Conservation (phyloP, 1,139 yeast species). For the Yamadazyma sp. region DNA sequence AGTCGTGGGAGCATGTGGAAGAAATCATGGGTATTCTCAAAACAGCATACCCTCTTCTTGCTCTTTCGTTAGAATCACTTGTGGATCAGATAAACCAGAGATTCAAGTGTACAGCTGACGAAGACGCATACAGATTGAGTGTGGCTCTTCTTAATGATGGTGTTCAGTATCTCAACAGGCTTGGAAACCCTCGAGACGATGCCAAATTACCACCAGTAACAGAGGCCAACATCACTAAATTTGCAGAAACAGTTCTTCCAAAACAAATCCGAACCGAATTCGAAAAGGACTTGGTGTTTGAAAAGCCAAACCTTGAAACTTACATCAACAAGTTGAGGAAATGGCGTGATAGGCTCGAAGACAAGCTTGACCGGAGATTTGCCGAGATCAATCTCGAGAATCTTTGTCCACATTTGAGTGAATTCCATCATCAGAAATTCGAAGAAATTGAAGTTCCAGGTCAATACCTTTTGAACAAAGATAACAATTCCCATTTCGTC, state of each 20-base stretch:
- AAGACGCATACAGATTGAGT: slow-evolving; percentile 91
- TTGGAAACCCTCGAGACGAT: slow-evolving; percentile 84
- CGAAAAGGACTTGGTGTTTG: slow-evolving; percentile 84
- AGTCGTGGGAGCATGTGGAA: slow-evolving; percentile 94
- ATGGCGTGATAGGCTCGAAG: slow-evolving; percentile 94
- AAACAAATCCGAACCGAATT: slow-evolving; percentile 87
- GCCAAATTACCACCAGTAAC: slow-evolving; percentile 89
- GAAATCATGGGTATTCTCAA: slow-evolving; percentile 93
- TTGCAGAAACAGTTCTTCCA: slow-evolving; percentile 93
- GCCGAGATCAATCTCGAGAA: slow-evolving; percentile 82
- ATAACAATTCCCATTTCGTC: slow-evolving; percentile 80
- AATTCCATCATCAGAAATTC: slow-evolving; percentile 96
- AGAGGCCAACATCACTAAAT: slow-evolving; percentile 82
- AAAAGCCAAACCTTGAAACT: slow-evolving; percentile 86
- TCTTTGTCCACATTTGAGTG: slow-evolving; percentile 91
- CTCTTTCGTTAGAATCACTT: slow-evolving; percentile 87
- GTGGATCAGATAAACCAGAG: slow-evolving; percentile 95
- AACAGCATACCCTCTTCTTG: slow-evolving; percentile 92
- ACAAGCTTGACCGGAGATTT: slow-evolving; percentile 80
- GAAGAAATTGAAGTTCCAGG: slow-evolving; percentile 98
- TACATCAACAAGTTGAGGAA: slow-evolving; percentile 79
- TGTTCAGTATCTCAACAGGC: slow-evolving; percentile 79
- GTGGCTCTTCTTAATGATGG: slow-evolving; percentile 94
- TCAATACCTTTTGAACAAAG: slow-evolving; percentile 82
- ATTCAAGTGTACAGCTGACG: slow-evolving; percentile 93